Percentiles rank a stretch among this genome's conserved stretches.
phyloP scores from a whole-genome alignment of 768 basidiomycete genomes.

The Suillus plorans region DNA sequence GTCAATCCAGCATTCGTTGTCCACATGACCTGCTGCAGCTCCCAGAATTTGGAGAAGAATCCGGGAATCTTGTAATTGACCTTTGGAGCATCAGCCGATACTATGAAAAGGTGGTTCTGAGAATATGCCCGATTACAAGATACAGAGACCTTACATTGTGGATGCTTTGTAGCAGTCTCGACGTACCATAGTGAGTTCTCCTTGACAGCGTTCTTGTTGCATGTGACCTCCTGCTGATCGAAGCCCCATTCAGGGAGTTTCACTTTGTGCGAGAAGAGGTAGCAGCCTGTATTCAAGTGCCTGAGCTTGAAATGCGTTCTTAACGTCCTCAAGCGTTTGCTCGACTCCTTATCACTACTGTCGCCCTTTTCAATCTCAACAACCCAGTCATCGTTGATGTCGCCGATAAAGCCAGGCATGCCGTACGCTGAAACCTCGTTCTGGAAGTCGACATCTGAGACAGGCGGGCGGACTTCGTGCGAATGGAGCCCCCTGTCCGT shows the following conservation, averaged over 20 bases:
- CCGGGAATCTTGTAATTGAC: constrained; percentile 91
- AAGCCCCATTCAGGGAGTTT: constrained; percentile 98
- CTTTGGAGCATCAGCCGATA: constrained; percentile 65
- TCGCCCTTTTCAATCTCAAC: constrained; percentile 80
- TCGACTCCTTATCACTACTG: constrained; percentile 62
- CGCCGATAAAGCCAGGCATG: constrained; percentile 79
- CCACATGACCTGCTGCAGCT: constrained; percentile 96
- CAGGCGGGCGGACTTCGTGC: constrained; percentile 91
- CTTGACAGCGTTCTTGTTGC: constrained; percentile 94
- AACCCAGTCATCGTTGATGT: constrained; percentile 91
- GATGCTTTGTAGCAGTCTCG: constrained; percentile 76
- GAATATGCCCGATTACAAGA: not conserved
- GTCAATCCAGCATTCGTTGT: constrained; percentile 94
- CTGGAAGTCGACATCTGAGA: constrained; percentile 98
- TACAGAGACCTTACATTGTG: constrained; percentile 52
- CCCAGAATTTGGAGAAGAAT: constrained; percentile 88
- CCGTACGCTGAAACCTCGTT: constrained; percentile 98
- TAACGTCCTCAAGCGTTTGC: constrained; percentile 73
- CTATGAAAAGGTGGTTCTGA: constrained; percentile 38
- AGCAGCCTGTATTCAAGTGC: constrained; percentile 89
- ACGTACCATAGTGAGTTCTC: constrained; percentile 92
- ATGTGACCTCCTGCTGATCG: constrained; percentile 99
- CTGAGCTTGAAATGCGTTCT: constrained; percentile 79
- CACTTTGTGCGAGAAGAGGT: constrained; percentile 96
- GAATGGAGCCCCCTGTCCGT: constrained; percentile 92